Evolutionary conservation across 345 rosid genomes (phyloP).

Genomic region (Gossypium bickii): DNA sequence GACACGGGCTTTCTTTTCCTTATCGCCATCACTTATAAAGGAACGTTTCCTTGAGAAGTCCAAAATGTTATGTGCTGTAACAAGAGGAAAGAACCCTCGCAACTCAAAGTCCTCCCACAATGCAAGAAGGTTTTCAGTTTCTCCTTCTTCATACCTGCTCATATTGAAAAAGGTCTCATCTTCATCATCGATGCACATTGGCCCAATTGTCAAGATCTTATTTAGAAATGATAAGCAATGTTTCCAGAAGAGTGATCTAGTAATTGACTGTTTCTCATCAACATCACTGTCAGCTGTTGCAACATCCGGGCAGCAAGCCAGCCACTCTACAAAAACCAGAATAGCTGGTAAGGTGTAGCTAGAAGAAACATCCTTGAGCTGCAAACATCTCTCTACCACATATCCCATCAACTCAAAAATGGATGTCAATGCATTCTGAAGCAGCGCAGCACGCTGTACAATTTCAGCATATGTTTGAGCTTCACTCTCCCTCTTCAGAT

Average conservation of each 20-base stretch:
- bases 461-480: constrained; percentile 89
- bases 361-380: constrained; percentile 62
- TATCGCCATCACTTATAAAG: constrained; percentile 53
- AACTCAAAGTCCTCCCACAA: constrained; percentile 92
- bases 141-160: constrained; percentile 90
- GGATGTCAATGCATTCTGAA: constrained; percentile 78
- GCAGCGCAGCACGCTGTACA: constrained; percentile 81
- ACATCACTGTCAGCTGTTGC: constrained; percentile 50
- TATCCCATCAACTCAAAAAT: constrained; percentile 70
- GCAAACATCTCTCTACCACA: constrained; percentile 54
- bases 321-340: constrained; percentile 85
- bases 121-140: constrained; percentile 81
- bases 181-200: constrained; percentile 54
- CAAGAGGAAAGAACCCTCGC: constrained; percentile 83
- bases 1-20: constrained; percentile 63
- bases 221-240: constrained; percentile 62
- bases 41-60: constrained; percentile 75
- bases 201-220: constrained; percentile 48
- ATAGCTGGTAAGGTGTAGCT: constrained; percentile 79
- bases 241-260: constrained; percentile 66
- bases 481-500: constrained; percentile 64
- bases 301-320: constrained; percentile 81
- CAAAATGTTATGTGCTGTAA: constrained; percentile 80
- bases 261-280: constrained; percentile 63
- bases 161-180: constrained; percentile 76